Conservation (phyloP, 2,329 filamentous ascomycete species). For the Ophiocordyceps camponoti-rufipedis region DNA sequence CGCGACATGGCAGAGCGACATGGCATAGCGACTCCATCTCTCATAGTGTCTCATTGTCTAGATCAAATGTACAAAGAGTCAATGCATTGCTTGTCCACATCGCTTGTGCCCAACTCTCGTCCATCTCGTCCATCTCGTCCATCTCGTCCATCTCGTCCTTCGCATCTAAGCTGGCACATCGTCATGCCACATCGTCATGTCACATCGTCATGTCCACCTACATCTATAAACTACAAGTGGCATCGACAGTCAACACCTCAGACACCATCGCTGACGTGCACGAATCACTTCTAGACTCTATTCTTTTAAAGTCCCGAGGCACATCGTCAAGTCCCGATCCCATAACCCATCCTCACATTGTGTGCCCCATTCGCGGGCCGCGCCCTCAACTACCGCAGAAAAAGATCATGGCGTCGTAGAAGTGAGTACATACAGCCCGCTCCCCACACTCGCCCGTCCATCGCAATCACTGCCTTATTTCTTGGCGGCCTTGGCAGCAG, state of each 20-base stretch:
- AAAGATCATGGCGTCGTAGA: constrained; percentile 26
- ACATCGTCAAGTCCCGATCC: constrained; percentile 1
- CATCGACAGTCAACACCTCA: neutral
- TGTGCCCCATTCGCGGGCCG: constrained; percentile 20
- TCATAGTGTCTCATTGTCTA: no score
- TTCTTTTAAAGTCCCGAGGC: constrained; percentile 11
- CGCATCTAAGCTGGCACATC: no score
- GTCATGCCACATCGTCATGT: no score
- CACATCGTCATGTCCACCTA: no score
- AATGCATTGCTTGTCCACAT: no score
- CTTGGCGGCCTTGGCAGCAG: constrained; percentile 56
- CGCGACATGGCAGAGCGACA: no score
- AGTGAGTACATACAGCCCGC: constrained; percentile 17
- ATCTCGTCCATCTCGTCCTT: no score
- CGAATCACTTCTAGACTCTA: constrained; percentile 29
- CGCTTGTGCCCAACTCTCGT: no score
- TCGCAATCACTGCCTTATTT: constrained; percentile 35
- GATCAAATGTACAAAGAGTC: no score
- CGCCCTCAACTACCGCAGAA: constrained; percentile 25
- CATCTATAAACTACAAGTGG: neutral
- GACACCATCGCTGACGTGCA: constrained; percentile 3
- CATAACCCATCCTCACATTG: constrained; percentile 24
- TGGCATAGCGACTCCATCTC: no score
- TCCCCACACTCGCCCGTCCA: constrained; percentile 7
- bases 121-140: no score